Evolutionary conservation across 1,284 basidiomycete species (phyloP), one percentile per base, ranked within the genome.

Genomic region (Leccinum solheimii): DNA sequence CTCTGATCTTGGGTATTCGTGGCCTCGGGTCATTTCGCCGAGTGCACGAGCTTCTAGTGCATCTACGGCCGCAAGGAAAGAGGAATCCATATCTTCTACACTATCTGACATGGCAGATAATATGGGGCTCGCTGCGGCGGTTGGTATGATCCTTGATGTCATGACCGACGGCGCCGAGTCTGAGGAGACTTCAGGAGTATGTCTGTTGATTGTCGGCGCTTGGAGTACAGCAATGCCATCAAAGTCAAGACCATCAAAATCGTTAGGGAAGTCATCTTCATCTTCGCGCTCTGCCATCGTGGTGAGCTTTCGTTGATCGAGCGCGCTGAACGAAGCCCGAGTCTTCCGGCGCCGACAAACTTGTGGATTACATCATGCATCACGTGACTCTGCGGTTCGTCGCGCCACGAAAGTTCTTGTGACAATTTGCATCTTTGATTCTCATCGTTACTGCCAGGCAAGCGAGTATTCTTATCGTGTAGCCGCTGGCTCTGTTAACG

Each of bases 241-340:
- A 48, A 76, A 72, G 64, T 76, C 70, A 19, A 76, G 34, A 3
- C 66, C 76, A 30, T 76, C 77, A 55, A 83, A 79, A 21, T 81
- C 79, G 61, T 83, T 83, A 1, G 77, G 76, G 56, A 76, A 77
- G 21, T 72, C 72, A 58, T 81, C 78, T 8, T 76, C 72, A 1
- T 70, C 74, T 30, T 66, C 67, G 9, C 30, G 50, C 53, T 70
- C 63, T 23, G 66, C 53, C 72, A 74, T 74, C 27, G 36, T 56
- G 10, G 34, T 27, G 23, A 27, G 54, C 56, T 21, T 52, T 55
- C 16, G 56, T 61, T 61, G 43, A 34, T 6, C 9, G 49, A 23
- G 48, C 26, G 19, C 8, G 32, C 43, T 19, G 11, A 52, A 30
- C 5, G 34, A 43, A 32, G 38, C 36, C 43, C 48, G 38, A 32